Base-by-base conservation (phyloP, 2,329 filamentous ascomycete species). In the Claviceps pazoutovae region DNA sequence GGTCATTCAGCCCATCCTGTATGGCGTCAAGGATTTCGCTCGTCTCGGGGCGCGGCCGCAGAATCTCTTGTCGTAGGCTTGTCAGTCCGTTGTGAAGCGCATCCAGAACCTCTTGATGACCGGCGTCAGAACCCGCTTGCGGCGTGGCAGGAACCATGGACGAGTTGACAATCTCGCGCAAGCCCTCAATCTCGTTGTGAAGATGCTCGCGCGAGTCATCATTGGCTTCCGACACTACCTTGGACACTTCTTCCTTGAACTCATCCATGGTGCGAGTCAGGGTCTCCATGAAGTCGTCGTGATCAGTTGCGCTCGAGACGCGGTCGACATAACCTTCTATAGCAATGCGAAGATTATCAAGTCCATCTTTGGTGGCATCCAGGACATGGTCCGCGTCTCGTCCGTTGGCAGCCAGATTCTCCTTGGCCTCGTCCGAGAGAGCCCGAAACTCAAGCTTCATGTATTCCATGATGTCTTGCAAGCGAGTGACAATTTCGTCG, bases 1-100 rank as follows among this genome's bases (percentile, higher is more conserved):
- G 73, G 47, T 84, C 82, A 55, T 86, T 82, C 6, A 97, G 76
- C 2, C 90, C 90, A 64, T 96, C 89, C 54, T 94, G 90, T 51
- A 97, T 74, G 1, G 90, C 86, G 62, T 95, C 88, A 1, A 97
- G 74, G 11, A 95, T 86, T 61, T 96, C 89, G 49, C 88, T 86
- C 0, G 88, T 91, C 56, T 90, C 88, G 16, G 76, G 72, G 45
- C 78, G 72, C 2, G 78, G 77, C 14, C 78, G 72, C 7, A 83
- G 83, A 48, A 95, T 78, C 58, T 96, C 90, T 16, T 79, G 74
- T 5, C 88, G 79, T 37, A 96, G 75, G 44, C 77, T 79, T 54
- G 86, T 85, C 39, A 96, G 75, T 2, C 89, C 88, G 45, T 78
- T 79, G 34, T 78, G 81, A 2, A 91, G 70, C 9, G 82, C 79